Evolutionary conservation across 2,329 filamentous ascomycete species (phyloP), one percentile per base, ranked within the genome.

Genomic region (Didymosphaeria variabile): DNA sequence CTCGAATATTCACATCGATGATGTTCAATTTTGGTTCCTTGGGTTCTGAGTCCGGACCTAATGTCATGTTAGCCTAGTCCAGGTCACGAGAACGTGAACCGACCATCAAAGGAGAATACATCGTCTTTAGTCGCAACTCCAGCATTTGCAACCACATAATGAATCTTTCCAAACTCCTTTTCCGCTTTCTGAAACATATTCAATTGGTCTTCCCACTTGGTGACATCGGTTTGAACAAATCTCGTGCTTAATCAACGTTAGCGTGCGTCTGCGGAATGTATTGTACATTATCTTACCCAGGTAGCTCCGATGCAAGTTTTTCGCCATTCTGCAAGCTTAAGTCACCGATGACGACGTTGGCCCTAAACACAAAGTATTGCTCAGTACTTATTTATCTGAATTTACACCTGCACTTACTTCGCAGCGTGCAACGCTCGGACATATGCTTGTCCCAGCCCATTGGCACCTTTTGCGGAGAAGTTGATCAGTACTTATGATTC

Each of bases 101-200:
- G 23, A 63, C 61, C 59, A 6, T 62, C 29, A 26, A 58, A 64
- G n/a, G 26, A 21, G 54, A 59, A 64, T 7, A 64, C 53, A 7
- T 64, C 57, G 38, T 64, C 62, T 5, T 55, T n/a, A 2, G 34
- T 29, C 13, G 60, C 62, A 19, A 68, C 65, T 4, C 66, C 66
- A 6, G 66, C 66, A 57, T 68, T 68, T 23, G 66, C 66, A 46
- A 68, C 64, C n/a, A 68, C 66, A 29, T 65, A 54, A 36, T 68
- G 62, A 13, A 60, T 57, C 21, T 62, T 60, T 31, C 62, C 63
- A n/a, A 40, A 32, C 8, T 50, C 6, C 34, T 57, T 64, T 12
- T 23, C 59, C 2, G 52, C 56, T 12, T 68, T 62, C 15, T 29
- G 49, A 46, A 68, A 68, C 59, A 68, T 59, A 10, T 46, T 34